phyloP scores from a whole-genome alignment of 169 alveolate species.

The Eimeria zaria region DNA sequence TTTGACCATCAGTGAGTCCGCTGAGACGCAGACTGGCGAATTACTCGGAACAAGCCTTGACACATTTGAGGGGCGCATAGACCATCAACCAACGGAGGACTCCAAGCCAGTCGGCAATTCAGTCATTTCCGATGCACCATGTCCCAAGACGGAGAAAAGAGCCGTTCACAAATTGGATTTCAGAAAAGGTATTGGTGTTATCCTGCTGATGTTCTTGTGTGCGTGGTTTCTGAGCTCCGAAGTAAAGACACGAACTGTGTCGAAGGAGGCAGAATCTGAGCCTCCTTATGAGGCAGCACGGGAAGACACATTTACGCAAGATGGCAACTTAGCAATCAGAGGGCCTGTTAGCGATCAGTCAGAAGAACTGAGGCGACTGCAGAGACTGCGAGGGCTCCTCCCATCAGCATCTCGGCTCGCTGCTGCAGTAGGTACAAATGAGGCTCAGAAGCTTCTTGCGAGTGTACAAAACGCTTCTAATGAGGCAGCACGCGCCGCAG shows the following conservation, averaged over 20 bases:
- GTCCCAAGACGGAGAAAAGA: neutral
- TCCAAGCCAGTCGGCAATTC: neutral
- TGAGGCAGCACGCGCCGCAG: neutral
- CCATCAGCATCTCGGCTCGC: constrained; percentile 42
- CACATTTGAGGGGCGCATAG: neutral
- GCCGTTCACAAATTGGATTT: neutral
- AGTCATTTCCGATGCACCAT: neutral
- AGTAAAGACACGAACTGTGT: neutral
- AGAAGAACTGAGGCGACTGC: neutral
- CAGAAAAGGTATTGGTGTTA: neutral
- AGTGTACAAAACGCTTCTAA: neutral
- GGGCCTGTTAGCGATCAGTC: neutral
- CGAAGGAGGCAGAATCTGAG: neutral
- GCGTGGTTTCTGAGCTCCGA: neutral
- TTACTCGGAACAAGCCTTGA: neutral
- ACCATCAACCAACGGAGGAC: neutral
- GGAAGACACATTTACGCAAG: neutral
- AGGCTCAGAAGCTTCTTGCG: neutral
- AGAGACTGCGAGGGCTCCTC: neutral
- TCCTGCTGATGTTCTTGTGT: neutral
- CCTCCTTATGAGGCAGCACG: neutral
- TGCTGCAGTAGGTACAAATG: constrained; percentile 3
- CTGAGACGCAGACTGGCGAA: neutral
- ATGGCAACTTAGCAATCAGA: neutral
- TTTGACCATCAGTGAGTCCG: neutral